These are phyloP conservation scores for Gelatoporia subvermispora DNA, from an alignment of 768 basidiomycete species.

Conservation along the genomic window DNA sequence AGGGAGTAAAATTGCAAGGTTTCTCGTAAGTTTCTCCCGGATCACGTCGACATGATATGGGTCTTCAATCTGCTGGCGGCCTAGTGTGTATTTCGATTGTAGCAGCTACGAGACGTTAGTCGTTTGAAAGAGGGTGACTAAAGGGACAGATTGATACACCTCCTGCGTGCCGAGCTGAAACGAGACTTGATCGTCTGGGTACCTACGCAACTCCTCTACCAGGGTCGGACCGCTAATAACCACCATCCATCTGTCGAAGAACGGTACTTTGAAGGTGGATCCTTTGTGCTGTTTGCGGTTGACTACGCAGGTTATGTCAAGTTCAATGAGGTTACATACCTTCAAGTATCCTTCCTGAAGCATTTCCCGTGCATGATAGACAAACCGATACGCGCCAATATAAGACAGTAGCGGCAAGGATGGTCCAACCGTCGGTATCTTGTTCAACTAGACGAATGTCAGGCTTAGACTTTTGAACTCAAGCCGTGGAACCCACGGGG, in stretches of 20 bases:
- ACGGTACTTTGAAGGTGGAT: slow-evolving; percentile 37
- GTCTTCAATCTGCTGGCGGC: slow-evolving; percentile 9
- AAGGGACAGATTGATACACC: slow-evolving; percentile 24
- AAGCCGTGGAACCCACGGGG: no score
- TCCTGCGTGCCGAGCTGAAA: slow-evolving; percentile 34
- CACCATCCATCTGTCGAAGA: slow-evolving; percentile 40
- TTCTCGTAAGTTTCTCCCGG: slow-evolving; percentile 22
- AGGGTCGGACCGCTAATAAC: slow-evolving; percentile 37
- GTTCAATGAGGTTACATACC: slow-evolving; percentile 9
- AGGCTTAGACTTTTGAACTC: no score
- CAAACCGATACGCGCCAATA: slow-evolving; percentile 13
- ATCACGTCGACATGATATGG: slow-evolving; percentile 18
- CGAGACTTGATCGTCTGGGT: slow-evolving; percentile 40
- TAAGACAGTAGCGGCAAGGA: slow-evolving; percentile 24
- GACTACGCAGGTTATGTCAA: no score
- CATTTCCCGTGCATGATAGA: slow-evolving; percentile 14
- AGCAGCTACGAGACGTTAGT: slow-evolving; percentile 9
- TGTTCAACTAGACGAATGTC: slow-evolving; percentile 14
- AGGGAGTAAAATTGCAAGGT: slow-evolving; percentile 14
- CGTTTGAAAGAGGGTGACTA: slow-evolving; percentile 15
- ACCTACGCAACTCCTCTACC: slow-evolving; percentile 45
- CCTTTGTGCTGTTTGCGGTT: slow-evolving; percentile 8
- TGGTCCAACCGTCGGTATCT: slow-evolving; percentile 27
- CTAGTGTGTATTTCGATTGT: slow-evolving; percentile 32
- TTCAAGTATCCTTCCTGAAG: slow-evolving; percentile 29